Evolutionary conservation across 345 rosid genomes (phyloP).

Genomic region (Citrus cavaleriei): DNA sequence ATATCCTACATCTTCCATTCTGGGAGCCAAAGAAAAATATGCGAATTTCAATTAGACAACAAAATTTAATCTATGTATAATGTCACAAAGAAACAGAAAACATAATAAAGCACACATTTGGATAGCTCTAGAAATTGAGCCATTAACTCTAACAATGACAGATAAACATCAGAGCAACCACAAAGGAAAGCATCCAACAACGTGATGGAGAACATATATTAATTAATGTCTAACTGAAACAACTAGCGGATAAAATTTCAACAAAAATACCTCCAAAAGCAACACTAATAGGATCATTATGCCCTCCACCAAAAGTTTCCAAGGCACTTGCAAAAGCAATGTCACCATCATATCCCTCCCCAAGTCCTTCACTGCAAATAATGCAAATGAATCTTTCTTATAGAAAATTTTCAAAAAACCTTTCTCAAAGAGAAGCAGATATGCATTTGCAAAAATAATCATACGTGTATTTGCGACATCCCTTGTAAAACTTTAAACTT

Average conservation of each 20-base stretch:
- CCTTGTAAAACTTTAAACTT: conserved; percentile 92
- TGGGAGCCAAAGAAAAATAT: not conserved
- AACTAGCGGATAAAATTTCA: not conserved
- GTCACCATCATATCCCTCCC: conserved; percentile 96
- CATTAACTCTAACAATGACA: not conserved
- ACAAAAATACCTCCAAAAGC: conserved; percentile 87
- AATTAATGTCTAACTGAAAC: not conserved
- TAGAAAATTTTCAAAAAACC: not conserved
- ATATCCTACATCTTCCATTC: not conserved
- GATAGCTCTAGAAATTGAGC: not conserved
- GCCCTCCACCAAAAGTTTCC: conserved; percentile 98
- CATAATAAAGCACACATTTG: not conserved
- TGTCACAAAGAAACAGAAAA: not conserved
- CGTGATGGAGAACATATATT: conserved; percentile 6
- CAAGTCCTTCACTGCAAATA: conserved; percentile 87
- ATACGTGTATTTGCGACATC: conserved; percentile 97
- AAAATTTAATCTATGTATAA: conserved; percentile 1
- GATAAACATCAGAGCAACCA: not conserved
- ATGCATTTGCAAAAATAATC: conserved; percentile 15
- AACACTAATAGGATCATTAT: conserved; percentile 95
- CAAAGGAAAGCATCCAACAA: not conserved
- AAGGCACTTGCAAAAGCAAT: conserved; percentile 96
- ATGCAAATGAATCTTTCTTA: not conserved
- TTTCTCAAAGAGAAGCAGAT: not conserved
- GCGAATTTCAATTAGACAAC: not conserved